These are phyloP conservation scores for Gossypium schwendimanii DNA, from an alignment of 441 rosid genomes.

Conservation along the genomic window DNA sequence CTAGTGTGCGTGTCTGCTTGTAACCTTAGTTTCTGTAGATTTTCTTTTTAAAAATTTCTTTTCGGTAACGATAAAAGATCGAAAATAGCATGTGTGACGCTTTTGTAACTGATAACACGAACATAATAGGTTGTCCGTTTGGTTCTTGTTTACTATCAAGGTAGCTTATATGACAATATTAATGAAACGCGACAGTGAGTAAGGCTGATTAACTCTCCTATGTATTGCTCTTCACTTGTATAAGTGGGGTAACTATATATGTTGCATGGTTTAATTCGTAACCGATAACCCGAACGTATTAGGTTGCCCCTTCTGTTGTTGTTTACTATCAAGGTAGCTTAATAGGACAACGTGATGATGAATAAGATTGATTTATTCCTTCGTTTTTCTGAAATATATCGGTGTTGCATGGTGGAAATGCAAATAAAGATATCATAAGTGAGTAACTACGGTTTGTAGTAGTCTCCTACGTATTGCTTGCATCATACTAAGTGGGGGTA, in stretches of 20 bases:
- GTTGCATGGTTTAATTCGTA: too few relatives aligned
- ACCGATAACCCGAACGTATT: too few relatives aligned
- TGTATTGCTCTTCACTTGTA: too few relatives aligned
- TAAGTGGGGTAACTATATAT: too few relatives aligned
- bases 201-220: not conserved
- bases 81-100: not conserved
- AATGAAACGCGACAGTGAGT: too few relatives aligned
- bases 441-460: too few relatives aligned
- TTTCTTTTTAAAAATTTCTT: not conserved
- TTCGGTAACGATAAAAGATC: not conserved
- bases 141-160: not conserved
- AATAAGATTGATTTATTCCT: too few relatives aligned
- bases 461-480: too few relatives aligned
- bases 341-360: not conserved
- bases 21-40: not conserved
- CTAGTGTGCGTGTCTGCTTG: not conserved
- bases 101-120: not conserved
- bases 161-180: not conserved
- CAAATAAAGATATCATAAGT: not conserved
- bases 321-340: too few relatives aligned
- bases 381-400: not conserved
- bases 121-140: not conserved
- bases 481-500: not conserved
- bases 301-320: too few relatives aligned
- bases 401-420: not conserved